These are phyloP conservation scores for Beta macrorhiza DNA, from an alignment of 179 eudicot species.

Conservation along the genomic window DNA sequence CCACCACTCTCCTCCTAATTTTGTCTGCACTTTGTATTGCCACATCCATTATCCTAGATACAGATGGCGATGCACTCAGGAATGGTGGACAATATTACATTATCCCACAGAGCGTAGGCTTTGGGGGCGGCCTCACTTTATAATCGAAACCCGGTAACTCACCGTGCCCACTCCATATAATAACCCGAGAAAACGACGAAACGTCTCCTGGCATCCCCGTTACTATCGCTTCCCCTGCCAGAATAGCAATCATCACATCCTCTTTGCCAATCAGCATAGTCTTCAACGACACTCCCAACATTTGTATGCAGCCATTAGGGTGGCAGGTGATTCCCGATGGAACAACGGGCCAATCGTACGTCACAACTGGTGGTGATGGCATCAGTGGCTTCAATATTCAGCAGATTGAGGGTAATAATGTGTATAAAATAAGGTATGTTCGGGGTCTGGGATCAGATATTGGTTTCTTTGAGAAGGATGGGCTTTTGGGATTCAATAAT, in stretches of 20 bases:
- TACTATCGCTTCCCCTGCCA: neutral
- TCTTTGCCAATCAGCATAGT: neutral
- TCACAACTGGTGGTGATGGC: neutral
- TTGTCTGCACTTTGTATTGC: too few species aligned
- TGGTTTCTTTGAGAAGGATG: neutral
- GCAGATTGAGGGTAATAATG: neutral
- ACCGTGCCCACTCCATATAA: neutral
- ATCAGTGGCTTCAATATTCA: neutral
- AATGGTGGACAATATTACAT: neutral
- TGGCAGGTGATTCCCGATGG: neutral
- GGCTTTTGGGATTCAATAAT: neutral
- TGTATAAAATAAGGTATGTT: too few species aligned
- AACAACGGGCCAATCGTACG: neutral
- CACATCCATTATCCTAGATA: neutral
- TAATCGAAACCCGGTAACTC: neutral
- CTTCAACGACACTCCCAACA: neutral
- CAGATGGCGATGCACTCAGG: neutral
- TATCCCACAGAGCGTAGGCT: neutral
- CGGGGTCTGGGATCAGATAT: neutral
- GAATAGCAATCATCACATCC: neutral
- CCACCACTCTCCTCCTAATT: too few species aligned
- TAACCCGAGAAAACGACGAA: neutral
- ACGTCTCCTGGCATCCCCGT: neutral
- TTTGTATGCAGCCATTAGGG: neutral
- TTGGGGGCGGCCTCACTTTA: neutral